Evolutionary conservation across 768 basidiomycete species (phyloP), one percentile per base, ranked within the genome.

Genomic region (Podaxis mareebaensis): DNA sequence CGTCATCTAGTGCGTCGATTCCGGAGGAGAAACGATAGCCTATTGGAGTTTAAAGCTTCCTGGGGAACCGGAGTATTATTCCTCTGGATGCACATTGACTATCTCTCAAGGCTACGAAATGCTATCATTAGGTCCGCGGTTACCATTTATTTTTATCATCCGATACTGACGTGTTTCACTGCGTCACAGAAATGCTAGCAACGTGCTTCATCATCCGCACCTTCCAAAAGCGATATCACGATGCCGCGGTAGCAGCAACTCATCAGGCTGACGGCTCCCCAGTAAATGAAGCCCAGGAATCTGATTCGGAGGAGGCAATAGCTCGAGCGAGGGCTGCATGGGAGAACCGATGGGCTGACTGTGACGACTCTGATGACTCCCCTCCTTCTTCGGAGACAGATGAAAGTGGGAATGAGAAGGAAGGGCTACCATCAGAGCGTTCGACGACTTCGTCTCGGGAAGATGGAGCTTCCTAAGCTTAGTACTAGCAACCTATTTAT

Each of bases 1-100:
- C 20, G 20, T 46, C 15, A 7, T 24, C 11, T 12, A 59, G 58
- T 59, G 58, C 20, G 10, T 59, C 6, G 46, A 59, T 20, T n/a
- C 22, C 3, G 8, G 1, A 20, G 58, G 48, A 22, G 46, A 59
- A 22, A 59, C 58, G 1, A 36, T 59, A 4, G 58, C 58, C 3
- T 59, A 59, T 36, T 59, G 46, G 44, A 59, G 58, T 33, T 30
- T 59, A 26, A 59, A 59, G 20, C 42, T 59, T 11, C 58, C 58
- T 4, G 15, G 8, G 10, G 58, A 59, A 24, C 58, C 58, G 4
- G 58, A 51, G 12, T 59, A 59, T 36, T 12, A 20, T 13, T 59
- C 58, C 10, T 49, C 58, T 8, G 58, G 58, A n/a, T 59, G 58
- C 8, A 40, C 46, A 2, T n/a, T 59, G 44, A 59, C 58, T 11